Percentiles rank a stretch among this genome's conserved stretches.
Conservation (phyloP, 805 yeast genomes). For the Wickerhamomyces chaumierensis region DNA sequence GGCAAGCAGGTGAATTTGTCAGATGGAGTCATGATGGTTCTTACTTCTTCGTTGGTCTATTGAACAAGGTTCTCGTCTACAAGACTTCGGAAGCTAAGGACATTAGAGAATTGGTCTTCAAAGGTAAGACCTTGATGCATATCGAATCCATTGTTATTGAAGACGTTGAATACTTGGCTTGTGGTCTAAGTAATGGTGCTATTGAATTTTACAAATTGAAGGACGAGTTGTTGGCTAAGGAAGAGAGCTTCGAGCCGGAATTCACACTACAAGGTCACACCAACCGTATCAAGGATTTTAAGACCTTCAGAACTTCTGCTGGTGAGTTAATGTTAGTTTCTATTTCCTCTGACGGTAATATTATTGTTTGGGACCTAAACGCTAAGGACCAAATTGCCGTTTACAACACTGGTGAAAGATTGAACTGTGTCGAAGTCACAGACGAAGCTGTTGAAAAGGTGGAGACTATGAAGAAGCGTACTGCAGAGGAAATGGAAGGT, state of each 20-base stretch:
- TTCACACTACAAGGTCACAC: constrained; percentile 72
- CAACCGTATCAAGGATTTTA: constrained; percentile 72
- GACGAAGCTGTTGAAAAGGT: constrained; percentile 70
- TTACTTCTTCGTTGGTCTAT: constrained; percentile 64
- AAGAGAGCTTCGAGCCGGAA: constrained; percentile 28
- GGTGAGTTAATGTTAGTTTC: constrained; percentile 52
- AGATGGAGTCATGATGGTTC: constrained; percentile 64
- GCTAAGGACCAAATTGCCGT: constrained; percentile 76
- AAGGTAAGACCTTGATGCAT: constrained; percentile 52
- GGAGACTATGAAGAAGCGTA: constrained; percentile 54
- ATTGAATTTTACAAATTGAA: constrained; percentile 44
- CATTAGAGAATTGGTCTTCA: constrained; percentile 38
- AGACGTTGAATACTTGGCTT: constrained; percentile 44
- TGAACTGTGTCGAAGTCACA: constrained; percentile 72
- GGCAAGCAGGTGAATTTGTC: constrained; percentile 54
- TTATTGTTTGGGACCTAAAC: constrained; percentile 78
- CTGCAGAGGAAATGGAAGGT: constrained; percentile 20
- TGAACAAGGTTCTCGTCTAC: constrained; percentile 54
- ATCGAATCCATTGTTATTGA: constrained; percentile 38
- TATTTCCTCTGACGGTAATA: constrained; percentile 86
- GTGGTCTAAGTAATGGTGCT: constrained; percentile 64
- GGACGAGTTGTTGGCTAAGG: constrained; percentile 21
- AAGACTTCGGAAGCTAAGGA: constrained; percentile 52
- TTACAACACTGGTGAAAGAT: constrained; percentile 81
- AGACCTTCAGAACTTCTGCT: constrained; percentile 26